Conservation (phyloP, 2,329 filamentous ascomycete genomes). For the Cladosporium halotolerans region DNA sequence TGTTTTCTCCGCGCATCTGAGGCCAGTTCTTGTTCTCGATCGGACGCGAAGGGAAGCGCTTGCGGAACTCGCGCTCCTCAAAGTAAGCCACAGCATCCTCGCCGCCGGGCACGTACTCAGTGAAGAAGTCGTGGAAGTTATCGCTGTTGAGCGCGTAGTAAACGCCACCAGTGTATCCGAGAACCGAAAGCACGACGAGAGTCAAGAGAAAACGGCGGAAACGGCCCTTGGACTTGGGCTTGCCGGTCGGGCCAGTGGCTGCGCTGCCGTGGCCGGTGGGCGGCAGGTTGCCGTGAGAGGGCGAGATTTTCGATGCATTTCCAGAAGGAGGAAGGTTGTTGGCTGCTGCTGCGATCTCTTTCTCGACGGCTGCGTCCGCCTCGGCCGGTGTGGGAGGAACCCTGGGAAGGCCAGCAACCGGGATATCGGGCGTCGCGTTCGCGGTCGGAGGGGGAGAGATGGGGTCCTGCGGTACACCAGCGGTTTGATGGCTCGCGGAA, state of each 20-base stretch:
- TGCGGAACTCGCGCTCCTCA: conserved; percentile 89
- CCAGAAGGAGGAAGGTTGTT: conserved; percentile 5
- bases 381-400: conserved; percentile 24
- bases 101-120: conserved; percentile 89
- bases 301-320: conserved; percentile 10
- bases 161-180: conserved; percentile 81
- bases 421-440: conserved; percentile 14
- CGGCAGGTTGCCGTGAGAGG: conserved; percentile 24
- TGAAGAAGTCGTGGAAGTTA: conserved; percentile 99
- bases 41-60: conserved; percentile 62
- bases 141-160: conserved; percentile 91
- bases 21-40: conserved; percentile 37
- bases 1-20: conserved; percentile 52
- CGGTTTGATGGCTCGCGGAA: conserved; percentile 23
- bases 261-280: conserved; percentile 31
- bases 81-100: conserved; percentile 93
- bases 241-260: conserved; percentile 37
- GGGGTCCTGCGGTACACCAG: conserved; percentile 27
- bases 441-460: conserved; percentile 17
- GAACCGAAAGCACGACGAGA: conserved; percentile 65
- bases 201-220: conserved; percentile 73
- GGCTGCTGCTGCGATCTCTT: background rate
- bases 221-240: conserved; percentile 59
- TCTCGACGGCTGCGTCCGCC: conserved; percentile 17
- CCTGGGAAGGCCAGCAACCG: conserved; percentile 15